Evolutionary conservation across 2,329 filamentous ascomycete genomes (phyloP), one percentile per base, ranked within the genome.

Genomic region (Tolypocladium tropicale): DNA sequence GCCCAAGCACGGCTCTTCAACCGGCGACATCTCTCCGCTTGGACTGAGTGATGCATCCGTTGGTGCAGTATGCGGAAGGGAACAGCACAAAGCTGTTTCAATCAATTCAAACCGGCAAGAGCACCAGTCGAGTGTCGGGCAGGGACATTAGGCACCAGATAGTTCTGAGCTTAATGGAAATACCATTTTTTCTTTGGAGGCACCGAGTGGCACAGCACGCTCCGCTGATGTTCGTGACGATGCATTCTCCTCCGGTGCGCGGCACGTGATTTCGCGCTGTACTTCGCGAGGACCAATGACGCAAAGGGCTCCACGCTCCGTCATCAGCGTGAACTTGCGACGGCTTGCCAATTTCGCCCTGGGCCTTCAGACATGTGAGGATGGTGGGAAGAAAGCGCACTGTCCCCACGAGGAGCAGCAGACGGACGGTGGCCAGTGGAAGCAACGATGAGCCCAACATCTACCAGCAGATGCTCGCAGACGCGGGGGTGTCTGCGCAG

Each of bases 381-480:
- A 72, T 72, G 70, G 68, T 62, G 53, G 64, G 67, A 58, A 64
- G 57, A 56, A 72, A 63, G 58, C 64, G 65, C 52, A 63, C 53
- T 53, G 64, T 56, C 34, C 60, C 64, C 43, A 63, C 60, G 55
- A 63, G 62, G 28, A 64, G 59, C 48, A 60, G 54, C 55, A 60
- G 61, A 25, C 56, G 58, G 23, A 54, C 48, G 37, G 60, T 53
- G 43, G 58, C 55, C 9, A 56, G 53, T 9, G 57, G 59, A 10
- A 57, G 48, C 30, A 58, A 62, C 21, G 63, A 60, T n/a, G 66
- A 63, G 11, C 70, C 72, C 25, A 67, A 74, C 32, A 70, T 80
- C 36, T 79, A 79, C 61, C 70, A 66, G 46, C 72, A 79, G 58
- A 77, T 80, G 76, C 70, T 80, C 36, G 67, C 67, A 14, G 77